A percentile compares a stretch with the other conserved stretches of the same genome.
These are phyloP conservation scores for Starmerella apicola DNA, from an alignment of 805 yeast species.

Conservation along the genomic window DNA sequence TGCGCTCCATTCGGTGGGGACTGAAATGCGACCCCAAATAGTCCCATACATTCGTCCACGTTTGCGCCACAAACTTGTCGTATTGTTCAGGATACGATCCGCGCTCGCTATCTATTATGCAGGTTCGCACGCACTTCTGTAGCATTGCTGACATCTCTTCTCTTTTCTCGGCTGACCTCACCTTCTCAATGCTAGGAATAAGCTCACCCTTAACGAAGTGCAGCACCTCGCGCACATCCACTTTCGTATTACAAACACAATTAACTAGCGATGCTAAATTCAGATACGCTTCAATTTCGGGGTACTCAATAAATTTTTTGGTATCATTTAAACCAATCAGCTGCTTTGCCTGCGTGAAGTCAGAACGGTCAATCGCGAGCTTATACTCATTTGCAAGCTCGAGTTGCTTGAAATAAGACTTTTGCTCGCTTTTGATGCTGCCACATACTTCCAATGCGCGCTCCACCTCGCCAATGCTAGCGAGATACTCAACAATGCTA, in stretches of 20 bases:
- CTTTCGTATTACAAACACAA: too few species aligned
- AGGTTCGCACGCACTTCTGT: too few species aligned
- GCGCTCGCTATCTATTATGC: too few species aligned
- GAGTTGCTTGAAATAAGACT: neutral
- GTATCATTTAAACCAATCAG: neutral
- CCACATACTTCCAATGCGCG: neutral
- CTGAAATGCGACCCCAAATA: too few species aligned
- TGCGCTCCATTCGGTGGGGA: too few species aligned
- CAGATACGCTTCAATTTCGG: neutral
- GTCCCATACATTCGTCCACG: too few species aligned
- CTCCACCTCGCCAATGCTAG: neutral
- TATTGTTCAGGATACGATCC: neutral
- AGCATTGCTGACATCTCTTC: neutral
- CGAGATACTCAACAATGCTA: slow-evolving; percentile 3
- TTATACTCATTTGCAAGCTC: neutral
- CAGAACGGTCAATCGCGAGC: neutral
- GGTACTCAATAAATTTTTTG: neutral
- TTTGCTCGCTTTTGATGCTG: neutral
- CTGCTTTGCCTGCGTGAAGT: slow-evolving; percentile 1
- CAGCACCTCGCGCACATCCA: too few species aligned
- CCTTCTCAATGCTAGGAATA: slow-evolving; percentile 6
- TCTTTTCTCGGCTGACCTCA: slow-evolving; percentile 1
- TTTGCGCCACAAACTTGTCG: neutral
- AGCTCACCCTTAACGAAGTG: too few species aligned
- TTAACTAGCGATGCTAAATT: neutral